phyloP scores from a whole-genome alignment of 78 protist species.

The Dictyostelium firmibasis region DNA sequence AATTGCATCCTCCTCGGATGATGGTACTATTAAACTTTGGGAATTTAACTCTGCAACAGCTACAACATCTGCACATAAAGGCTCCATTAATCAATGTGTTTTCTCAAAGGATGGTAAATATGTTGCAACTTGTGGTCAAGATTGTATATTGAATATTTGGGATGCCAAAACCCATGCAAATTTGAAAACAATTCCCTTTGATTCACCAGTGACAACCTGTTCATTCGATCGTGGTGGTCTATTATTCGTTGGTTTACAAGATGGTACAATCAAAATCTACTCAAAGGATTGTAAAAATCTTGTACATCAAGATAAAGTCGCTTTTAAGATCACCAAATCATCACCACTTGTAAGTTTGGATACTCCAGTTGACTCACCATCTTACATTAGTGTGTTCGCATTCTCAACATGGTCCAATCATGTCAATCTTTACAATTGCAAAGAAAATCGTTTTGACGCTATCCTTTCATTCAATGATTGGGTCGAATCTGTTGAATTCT shows the following conservation, averaged over 20 bases:
- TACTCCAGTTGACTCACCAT: neutral
- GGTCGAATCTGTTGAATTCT: slow-evolving; percentile 46
- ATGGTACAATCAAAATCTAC: slow-evolving; percentile 16
- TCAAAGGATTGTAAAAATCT: neutral
- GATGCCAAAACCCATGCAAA: neutral
- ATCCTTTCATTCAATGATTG: slow-evolving; percentile 21
- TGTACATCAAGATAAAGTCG: neutral
- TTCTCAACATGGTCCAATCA: neutral
- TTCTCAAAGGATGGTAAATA: slow-evolving; percentile 47
- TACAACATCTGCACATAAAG: neutral
- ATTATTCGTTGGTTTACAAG: slow-evolving; percentile 21
- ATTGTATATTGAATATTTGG: slow-evolving; percentile 33
- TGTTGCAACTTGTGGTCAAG: slow-evolving; percentile 39
- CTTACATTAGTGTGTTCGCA: neutral
- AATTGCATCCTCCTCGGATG: slow-evolving; percentile 54
- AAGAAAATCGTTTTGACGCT: neutral
- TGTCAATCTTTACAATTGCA: too few relatives aligned
- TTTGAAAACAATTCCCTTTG: neutral
- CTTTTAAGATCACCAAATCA: neutral
- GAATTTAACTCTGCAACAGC: neutral
- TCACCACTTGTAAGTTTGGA: neutral
- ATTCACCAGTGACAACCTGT: slow-evolving; percentile 4
- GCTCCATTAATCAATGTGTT: neutral
- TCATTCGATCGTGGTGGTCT: neutral
- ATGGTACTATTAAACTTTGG: slow-evolving; percentile 74